Conservation (phyloP, 2,329 filamentous ascomycete species). For the Xylaria sp. region DNA sequence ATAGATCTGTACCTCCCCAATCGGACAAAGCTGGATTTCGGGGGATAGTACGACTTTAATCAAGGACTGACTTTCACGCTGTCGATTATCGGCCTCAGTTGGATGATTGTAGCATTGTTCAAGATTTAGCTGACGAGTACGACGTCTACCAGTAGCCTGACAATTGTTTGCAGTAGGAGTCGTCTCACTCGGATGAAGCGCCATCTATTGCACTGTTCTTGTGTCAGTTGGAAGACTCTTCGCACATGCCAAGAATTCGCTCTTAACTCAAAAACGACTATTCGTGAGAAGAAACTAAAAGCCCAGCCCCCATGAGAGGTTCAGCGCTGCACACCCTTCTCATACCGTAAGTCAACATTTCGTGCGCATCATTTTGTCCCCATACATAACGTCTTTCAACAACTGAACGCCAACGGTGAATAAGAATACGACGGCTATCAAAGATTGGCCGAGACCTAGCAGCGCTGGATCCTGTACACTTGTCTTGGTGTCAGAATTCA, state of each 20-base stretch:
- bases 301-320: neutral
- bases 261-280: neutral
- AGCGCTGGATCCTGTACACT: neutral
- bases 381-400: neutral
- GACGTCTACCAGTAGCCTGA: neutral
- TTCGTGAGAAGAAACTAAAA: neutral
- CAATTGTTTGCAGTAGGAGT: neutral
- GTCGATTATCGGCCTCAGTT: neutral
- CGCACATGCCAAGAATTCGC: neutral
- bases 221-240: neutral
- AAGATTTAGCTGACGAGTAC: neutral
- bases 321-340: neutral
- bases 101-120: neutral
- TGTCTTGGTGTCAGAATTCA: neutral
- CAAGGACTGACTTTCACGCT: neutral
- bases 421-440: neutral
- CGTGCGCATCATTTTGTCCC: neutral
- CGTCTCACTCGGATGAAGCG: neutral
- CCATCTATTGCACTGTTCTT: neutral
- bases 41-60: neutral
- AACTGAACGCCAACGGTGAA: neutral
- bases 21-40: neutral
- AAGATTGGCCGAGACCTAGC: neutral
- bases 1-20: constrained; percentile 30
- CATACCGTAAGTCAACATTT: neutral